These are phyloP conservation scores for Elsinoe perseae DNA, from an alignment of 2,329 filamentous ascomycete species.

Conservation along the genomic window DNA sequence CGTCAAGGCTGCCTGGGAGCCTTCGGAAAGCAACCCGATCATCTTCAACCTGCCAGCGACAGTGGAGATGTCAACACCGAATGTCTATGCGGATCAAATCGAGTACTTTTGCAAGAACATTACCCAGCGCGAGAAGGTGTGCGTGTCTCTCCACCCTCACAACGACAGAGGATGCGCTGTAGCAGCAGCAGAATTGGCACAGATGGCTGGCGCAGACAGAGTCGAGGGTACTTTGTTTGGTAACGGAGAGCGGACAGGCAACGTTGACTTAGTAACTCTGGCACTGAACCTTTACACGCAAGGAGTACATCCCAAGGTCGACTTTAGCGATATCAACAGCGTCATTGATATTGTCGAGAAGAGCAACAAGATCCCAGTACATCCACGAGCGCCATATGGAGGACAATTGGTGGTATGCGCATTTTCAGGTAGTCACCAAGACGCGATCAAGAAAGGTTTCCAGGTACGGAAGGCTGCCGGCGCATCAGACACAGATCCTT, in stretches of 20 bases:
- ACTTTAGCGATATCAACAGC: slow-evolving; percentile 81
- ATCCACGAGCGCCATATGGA: slow-evolving; percentile 82
- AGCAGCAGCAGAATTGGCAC: slow-evolving; percentile 81
- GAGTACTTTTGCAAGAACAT: slow-evolving; percentile 91
- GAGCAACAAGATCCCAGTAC: slow-evolving; percentile 90
- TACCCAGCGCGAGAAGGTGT: slow-evolving; percentile 74
- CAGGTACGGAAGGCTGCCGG: slow-evolving; percentile 57
- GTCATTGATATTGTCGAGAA: slow-evolving; percentile 86
- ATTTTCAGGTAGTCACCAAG: slow-evolving; percentile 87
- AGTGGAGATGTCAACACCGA: slow-evolving; percentile 89
- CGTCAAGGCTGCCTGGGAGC: slow-evolving; percentile 89
- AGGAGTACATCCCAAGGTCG: slow-evolving; percentile 73
- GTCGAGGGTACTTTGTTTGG: slow-evolving; percentile 92
- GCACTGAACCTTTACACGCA: slow-evolving; percentile 93
- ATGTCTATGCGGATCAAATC: slow-evolving; percentile 92
- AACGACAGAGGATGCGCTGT: slow-evolving; percentile 89
- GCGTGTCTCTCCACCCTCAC: slow-evolving; percentile 85
- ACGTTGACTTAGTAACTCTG: slow-evolving; percentile 88
- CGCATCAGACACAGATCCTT: slow-evolving; percentile 56
- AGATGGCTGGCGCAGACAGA: slow-evolving; percentile 92
- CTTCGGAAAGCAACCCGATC: slow-evolving; percentile 68
- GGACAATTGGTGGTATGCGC: slow-evolving; percentile 87
- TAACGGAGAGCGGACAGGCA: slow-evolving; percentile 91
- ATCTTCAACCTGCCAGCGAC: slow-evolving; percentile 97
- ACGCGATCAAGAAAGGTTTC: slow-evolving; percentile 90